Base-by-base conservation (phyloP, 148 eudicot genomes). In the Fallopia convolvulus region DNA sequence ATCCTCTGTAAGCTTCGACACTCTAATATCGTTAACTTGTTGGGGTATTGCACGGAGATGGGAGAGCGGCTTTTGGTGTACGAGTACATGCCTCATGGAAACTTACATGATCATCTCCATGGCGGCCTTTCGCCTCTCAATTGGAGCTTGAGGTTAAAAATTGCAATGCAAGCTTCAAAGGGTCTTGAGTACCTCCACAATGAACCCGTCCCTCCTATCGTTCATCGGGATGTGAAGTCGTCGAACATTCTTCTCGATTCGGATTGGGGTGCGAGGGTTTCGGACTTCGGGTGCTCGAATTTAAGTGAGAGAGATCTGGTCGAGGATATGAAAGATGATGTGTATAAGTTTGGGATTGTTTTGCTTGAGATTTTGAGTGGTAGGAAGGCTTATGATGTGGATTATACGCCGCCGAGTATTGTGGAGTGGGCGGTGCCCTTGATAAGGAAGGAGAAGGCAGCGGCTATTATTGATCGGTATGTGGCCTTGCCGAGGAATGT, bases 11-110 rank as follows among this genome's bases (percentile, higher is more conserved):
- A 86, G 15, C 70, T 92, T 44, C 80, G 99, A 52, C 97, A 95
- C 39, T 66, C 83, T 40, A 90, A 92, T 82, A 90, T 95, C 2
- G 94, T 95, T n/a, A 95, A 95, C 77, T 83, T 95, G 79, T 76
- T 95, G 74, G 99, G 99, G 6, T 95, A 95, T 48, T 95, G 99
- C 21, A 86, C 90, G 2, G 99, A 95, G 76, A 95, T 95, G 99
- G 99, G 99, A 8, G 99, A 95, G 83, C 86, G 97, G 75, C 79
- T 95, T 49, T 86, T 95, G 4, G 99, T 95, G n/a, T 95, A 95
- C 30, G 99, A 95, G 85, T 88, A 87, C 78, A 95, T 95, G 97
- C 82, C 97, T 0, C 97, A 91, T 56, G 99, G 99, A 20, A 89
- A 97, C 3, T 89, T 95, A 42, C 90, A 92, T 12, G 99, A 95